Conservation (phyloP, 495 filamentous ascomycete species). For the Xylaria longipes region DNA sequence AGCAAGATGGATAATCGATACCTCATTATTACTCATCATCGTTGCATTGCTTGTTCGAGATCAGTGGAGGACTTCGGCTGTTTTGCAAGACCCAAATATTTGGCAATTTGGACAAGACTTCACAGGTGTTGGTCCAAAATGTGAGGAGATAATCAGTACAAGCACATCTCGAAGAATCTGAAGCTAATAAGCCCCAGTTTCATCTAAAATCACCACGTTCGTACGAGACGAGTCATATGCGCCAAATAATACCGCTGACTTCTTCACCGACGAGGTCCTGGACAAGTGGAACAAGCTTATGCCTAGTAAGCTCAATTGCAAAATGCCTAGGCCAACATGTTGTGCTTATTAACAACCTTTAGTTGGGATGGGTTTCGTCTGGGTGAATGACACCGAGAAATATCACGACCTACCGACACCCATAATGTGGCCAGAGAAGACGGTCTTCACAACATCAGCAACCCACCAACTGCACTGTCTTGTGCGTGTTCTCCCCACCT, state of each 20-base stretch:
- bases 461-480: conserved; percentile 57
- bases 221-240: conserved; percentile 50
- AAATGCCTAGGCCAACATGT: background rate
- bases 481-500: conserved; percentile 24
- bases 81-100: conserved; percentile 34
- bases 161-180: background rate
- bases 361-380: conserved; percentile 57
- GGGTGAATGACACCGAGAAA: conserved; percentile 50
- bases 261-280: conserved; percentile 52
- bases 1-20: conserved; percentile 46
- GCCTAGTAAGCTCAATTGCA: conserved; percentile 40
- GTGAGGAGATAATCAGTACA: conserved; percentile 24
- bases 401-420: conserved; percentile 55
- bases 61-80: conserved; percentile 32
- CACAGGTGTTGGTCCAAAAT: conserved; percentile 47
- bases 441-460: conserved; percentile 54
- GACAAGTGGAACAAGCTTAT: conserved; percentile 52
- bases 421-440: conserved; percentile 55
- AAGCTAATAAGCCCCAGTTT: conserved; percentile 31
- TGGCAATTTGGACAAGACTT: conserved; percentile 50
- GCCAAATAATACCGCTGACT: conserved; percentile 53
- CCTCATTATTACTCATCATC: conserved; percentile 43
- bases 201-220: conserved; percentile 51
- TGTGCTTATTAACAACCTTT: conserved; percentile 2
- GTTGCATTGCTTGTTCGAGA: conserved; percentile 42